Conservation (phyloP, 352 stramenopile genomes). For the Blastocystis sp. region DNA sequence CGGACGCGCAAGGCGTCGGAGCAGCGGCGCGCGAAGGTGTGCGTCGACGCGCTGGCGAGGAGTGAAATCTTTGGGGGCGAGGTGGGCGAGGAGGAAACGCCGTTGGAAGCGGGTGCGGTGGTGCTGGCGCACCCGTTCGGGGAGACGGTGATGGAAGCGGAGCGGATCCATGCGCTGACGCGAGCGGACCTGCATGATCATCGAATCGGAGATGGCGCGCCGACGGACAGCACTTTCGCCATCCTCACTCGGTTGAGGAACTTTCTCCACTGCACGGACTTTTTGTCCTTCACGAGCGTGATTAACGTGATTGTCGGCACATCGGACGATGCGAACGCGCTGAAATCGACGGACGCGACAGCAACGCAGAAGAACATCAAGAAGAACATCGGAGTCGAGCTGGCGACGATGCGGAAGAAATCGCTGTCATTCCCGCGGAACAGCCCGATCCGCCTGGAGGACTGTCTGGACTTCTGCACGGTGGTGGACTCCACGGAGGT, state of each 20-base stretch:
- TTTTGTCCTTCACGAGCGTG: not conserved
- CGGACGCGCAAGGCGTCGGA: too few relatives aligned
- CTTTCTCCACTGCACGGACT: not conserved
- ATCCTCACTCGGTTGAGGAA: not conserved
- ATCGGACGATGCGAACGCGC: not conserved
- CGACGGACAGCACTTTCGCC: not conserved
- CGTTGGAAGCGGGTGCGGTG: not conserved
- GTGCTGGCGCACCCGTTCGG: not conserved
- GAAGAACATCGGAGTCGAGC: not conserved
- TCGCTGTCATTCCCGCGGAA: not conserved
- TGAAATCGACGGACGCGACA: not conserved
- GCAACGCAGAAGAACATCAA: not conserved
- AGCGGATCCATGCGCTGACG: not conserved
- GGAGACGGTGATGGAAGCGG: not conserved
- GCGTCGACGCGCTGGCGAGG: not conserved
- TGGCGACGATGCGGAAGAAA: not conserved
- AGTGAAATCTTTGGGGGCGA: not conserved
- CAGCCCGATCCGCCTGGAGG: not conserved
- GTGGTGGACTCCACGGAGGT: not conserved
- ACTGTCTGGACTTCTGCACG: constrained; percentile 1
- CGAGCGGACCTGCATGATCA: not conserved
- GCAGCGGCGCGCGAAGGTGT: not conserved
- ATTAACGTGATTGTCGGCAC: not conserved
- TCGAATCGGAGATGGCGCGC: not conserved
- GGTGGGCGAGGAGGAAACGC: not conserved